Percentiles rank a stretch among this genome's conserved stretches.
These are phyloP conservation scores for Candida incommunis DNA, from an alignment of 805 yeast genomes.

Conservation along the genomic window DNA sequence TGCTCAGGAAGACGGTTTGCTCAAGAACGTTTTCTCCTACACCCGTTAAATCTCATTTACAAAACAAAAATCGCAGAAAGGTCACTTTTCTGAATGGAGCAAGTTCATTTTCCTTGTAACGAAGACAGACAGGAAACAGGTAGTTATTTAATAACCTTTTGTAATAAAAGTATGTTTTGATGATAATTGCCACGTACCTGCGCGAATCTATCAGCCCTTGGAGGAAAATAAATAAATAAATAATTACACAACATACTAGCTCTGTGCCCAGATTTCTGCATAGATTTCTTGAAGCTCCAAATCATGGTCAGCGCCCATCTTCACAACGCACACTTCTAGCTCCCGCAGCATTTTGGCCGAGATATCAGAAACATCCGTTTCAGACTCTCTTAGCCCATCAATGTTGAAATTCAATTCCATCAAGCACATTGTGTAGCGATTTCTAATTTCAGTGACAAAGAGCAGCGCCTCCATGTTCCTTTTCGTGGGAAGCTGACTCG, in stretches of 20 bases:
- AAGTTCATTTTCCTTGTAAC: not conserved
- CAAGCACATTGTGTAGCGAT: not conserved
- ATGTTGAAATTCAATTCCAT: not conserved
- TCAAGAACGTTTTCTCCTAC: constrained; percentile 50
- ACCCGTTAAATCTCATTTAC: constrained; percentile 22
- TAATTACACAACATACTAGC: too few relatives aligned
- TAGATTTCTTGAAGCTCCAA: too few relatives aligned
- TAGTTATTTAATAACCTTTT: not conserved
- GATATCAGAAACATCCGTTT: not conserved
- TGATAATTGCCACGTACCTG: too few relatives aligned
- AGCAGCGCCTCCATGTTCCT: too few relatives aligned
- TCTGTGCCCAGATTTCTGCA: too few relatives aligned
- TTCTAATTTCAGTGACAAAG: not conserved
- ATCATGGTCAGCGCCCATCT: too few relatives aligned
- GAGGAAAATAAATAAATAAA: too few relatives aligned
- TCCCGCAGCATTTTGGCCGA: not conserved
- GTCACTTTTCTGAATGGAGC: too few relatives aligned
- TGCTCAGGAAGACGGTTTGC: constrained; percentile 96
- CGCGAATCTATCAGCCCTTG: too few relatives aligned
- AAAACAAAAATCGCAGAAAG: too few relatives aligned
- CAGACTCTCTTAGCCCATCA: not conserved
- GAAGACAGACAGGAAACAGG: not conserved
- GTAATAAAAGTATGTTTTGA: constrained; percentile 1
- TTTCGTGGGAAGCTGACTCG: too few relatives aligned
- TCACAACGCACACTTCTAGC: too few relatives aligned